Conservation (phyloP, 306 rosid genomes). For the Sechiopsis laciniata region DNA sequence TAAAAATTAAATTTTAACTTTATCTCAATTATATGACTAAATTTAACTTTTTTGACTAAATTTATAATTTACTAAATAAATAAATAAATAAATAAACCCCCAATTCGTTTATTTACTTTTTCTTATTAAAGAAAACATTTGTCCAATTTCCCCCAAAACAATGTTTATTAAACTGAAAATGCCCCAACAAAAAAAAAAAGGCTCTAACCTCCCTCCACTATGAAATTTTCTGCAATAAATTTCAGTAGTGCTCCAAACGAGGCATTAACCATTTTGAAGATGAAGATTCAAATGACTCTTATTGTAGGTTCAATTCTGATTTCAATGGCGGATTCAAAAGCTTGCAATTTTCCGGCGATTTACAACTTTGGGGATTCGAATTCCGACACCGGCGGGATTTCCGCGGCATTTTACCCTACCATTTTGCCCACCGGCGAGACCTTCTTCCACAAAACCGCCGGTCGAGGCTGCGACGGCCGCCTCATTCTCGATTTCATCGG, state of each 20-base stretch:
- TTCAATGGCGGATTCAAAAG: constrained; percentile 14
- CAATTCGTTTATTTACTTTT: not conserved
- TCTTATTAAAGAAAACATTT: not conserved
- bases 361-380: constrained; percentile 33
- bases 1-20: too few species aligned
- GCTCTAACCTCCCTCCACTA: not conserved
- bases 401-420: constrained; percentile 18
- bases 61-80: too few species aligned
- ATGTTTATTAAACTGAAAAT: not conserved
- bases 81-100: not conserved
- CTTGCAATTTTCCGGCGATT: constrained; percentile 26
- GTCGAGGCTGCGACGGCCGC: constrained; percentile 28
- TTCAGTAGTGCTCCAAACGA: not conserved
- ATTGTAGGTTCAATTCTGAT: not conserved
- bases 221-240: not conserved
- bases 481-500: constrained; percentile 24
- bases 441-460: constrained; percentile 22
- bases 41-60: too few species aligned
- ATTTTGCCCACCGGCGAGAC: constrained; percentile 21
- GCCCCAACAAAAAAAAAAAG: not conserved
- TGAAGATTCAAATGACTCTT: not conserved
- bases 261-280: not conserved
- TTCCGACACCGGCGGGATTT: constrained; percentile 26
- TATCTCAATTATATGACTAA: too few species aligned
- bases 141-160: not conserved